Conservation (phyloP, 1,284 basidiomycete species). For the Sanguinoderma infundibulare region DNA sequence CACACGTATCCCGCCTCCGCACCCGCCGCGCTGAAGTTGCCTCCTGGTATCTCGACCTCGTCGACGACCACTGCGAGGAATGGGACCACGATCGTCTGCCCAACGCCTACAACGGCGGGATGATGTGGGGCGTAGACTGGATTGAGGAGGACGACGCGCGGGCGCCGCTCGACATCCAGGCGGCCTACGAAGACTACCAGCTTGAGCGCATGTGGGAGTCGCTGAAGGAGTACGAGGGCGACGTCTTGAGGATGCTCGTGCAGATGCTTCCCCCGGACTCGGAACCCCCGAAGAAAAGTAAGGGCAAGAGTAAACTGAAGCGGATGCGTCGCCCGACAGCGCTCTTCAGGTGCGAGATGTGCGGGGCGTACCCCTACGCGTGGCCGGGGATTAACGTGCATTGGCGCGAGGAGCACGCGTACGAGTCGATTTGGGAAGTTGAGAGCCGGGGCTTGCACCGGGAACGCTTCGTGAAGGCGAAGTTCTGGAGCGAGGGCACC, state of each 20-base stretch:
- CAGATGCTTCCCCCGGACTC: too few relatives aligned
- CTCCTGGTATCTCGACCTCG: background rate
- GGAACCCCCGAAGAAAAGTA: too few relatives aligned
- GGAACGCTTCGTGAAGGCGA: too few relatives aligned
- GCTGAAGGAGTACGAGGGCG: too few relatives aligned
- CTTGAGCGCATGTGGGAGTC: too few relatives aligned
- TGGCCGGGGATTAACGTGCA: background rate
- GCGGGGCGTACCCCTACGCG: background rate
- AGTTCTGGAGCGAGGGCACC: background rate
- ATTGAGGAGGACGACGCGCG: background rate
- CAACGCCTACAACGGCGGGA: background rate
- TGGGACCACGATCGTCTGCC: background rate
- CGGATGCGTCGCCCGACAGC: background rate
- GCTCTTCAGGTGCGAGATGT: background rate
- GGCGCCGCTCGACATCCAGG: background rate
- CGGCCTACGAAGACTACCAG: too few relatives aligned
- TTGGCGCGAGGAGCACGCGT: slow-evolving; percentile 8
- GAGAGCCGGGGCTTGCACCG: background rate
- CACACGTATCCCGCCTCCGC: background rate
- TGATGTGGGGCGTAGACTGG: background rate
- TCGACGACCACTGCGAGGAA: background rate
- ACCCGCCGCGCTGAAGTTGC: background rate
- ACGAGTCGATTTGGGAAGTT: background rate
- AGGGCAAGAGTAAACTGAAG: too few relatives aligned
- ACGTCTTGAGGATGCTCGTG: too few relatives aligned